Evolutionary conservation across 305 asterid genomes (phyloP).

Genomic region (Withania somnifera): DNA sequence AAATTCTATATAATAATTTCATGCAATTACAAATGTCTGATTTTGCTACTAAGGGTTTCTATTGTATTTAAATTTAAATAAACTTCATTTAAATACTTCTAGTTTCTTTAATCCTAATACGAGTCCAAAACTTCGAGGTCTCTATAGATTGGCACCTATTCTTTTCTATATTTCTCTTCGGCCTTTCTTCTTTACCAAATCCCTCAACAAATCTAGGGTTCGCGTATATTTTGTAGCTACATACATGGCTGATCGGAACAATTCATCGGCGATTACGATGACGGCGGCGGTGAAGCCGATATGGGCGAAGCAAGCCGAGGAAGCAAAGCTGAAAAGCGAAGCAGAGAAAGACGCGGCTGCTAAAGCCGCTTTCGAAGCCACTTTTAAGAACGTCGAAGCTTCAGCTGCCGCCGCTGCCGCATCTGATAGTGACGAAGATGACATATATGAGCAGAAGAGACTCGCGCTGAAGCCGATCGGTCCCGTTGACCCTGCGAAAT

Average conservation of each 20-base stretch:
- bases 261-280: constrained; percentile 11
- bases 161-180: not conserved
- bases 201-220: constrained; percentile 19
- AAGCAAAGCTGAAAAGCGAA: constrained; percentile 87
- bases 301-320: constrained; percentile 98
- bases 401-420: constrained; percentile 12
- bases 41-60: no score
- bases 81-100: not conserved
- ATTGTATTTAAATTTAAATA: not conserved
- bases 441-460: constrained; percentile 30
- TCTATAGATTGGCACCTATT: not conserved
- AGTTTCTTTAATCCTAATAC: not conserved
- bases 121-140: not conserved
- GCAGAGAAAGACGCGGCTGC: constrained; percentile 96
- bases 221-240: constrained; percentile 4
- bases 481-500: constrained; percentile 71
- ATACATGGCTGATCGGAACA: constrained; percentile 64
- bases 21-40: no score
- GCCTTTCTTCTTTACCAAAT: not conserved
- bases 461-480: constrained; percentile 49
- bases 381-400: constrained; percentile 47
- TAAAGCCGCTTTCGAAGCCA: constrained; percentile 96
- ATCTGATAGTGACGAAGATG: constrained; percentile 48
- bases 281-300: constrained; percentile 51
- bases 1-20: no score